phyloP scores from a whole-genome alignment of 2,329 filamentous ascomycete genomes.

The Nakataea oryzae region DNA sequence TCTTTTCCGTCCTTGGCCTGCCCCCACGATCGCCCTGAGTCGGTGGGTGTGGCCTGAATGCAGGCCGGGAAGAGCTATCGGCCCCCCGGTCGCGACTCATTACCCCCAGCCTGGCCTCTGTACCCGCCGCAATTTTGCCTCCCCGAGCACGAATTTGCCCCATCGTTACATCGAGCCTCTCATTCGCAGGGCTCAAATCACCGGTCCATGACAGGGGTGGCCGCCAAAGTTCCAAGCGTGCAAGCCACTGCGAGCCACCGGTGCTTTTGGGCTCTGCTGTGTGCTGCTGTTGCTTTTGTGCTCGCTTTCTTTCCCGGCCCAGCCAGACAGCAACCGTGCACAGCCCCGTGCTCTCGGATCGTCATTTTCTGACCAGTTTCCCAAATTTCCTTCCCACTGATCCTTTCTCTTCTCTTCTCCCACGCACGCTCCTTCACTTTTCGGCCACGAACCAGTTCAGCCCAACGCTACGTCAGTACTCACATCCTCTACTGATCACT shows the following conservation, averaged over 20 bases:
- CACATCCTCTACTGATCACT: too few relatives aligned
- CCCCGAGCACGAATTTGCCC: background rate
- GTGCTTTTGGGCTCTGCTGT: background rate
- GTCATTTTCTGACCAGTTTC: background rate
- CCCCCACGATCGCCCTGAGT: background rate
- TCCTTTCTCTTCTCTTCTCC: background rate
- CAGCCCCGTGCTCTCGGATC: background rate
- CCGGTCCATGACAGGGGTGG: background rate
- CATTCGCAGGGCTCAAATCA: background rate
- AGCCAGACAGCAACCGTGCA: background rate
- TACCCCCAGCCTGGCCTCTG: background rate
- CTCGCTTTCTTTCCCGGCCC: too few relatives aligned
- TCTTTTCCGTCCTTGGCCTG: background rate
- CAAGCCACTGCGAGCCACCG: background rate
- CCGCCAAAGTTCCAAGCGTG: too few relatives aligned
- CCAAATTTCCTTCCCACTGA: background rate
- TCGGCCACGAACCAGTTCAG: too few relatives aligned
- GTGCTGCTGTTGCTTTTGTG: background rate
- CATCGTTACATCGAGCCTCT: background rate
- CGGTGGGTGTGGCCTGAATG: background rate
- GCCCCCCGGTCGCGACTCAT: background rate
- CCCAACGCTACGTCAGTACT: background rate
- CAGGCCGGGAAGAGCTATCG: background rate
- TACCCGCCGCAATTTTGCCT: background rate
- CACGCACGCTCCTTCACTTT: background rate